phyloP scores from a whole-genome alignment of 2,329 filamentous ascomycete species.

The Zymoseptoria tritici region DNA sequence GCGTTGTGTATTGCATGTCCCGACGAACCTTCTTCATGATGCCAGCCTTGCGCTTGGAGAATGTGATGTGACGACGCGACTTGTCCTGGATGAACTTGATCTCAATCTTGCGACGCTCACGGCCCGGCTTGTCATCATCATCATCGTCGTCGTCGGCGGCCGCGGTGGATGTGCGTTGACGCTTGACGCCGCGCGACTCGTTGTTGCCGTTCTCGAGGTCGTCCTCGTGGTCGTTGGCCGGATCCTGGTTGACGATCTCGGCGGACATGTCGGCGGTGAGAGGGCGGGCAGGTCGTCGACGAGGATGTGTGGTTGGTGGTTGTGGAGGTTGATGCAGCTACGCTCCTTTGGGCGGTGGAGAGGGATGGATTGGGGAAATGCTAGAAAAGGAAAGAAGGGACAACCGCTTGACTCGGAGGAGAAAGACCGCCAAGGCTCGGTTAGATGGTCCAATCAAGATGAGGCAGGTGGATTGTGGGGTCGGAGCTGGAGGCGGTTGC shows the following conservation, averaged over 20 bases:
- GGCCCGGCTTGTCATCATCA: constrained; percentile 86
- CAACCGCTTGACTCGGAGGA: background rate
- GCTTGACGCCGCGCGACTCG: constrained; percentile 76
- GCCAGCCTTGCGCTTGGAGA: constrained; percentile 98
- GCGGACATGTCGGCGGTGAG: constrained; percentile 12
- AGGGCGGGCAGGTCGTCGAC: background rate
- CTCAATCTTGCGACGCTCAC: constrained; percentile 98
- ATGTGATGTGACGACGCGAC: constrained; percentile 97
- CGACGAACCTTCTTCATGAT: constrained; percentile 96
- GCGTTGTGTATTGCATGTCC: constrained; percentile 5
- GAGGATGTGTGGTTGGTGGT: background rate
- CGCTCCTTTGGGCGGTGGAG: background rate
- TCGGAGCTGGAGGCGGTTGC: background rate
- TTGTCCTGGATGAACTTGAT: constrained; percentile 99
- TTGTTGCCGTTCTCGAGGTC: constrained; percentile 62
- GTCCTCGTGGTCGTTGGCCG: constrained; percentile 35
- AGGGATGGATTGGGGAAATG: background rate
- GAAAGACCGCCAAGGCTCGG: background rate
- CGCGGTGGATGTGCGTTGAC: constrained; percentile 63
- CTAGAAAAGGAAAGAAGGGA: background rate
- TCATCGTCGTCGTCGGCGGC: constrained; percentile 91
- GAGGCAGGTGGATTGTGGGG: background rate
- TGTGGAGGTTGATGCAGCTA: background rate
- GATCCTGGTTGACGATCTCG: constrained; percentile 17
- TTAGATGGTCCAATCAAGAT: background rate